phyloP scores from a whole-genome alignment of 164 flowering plant genomes.

The Brasenia schreberi region DNA sequence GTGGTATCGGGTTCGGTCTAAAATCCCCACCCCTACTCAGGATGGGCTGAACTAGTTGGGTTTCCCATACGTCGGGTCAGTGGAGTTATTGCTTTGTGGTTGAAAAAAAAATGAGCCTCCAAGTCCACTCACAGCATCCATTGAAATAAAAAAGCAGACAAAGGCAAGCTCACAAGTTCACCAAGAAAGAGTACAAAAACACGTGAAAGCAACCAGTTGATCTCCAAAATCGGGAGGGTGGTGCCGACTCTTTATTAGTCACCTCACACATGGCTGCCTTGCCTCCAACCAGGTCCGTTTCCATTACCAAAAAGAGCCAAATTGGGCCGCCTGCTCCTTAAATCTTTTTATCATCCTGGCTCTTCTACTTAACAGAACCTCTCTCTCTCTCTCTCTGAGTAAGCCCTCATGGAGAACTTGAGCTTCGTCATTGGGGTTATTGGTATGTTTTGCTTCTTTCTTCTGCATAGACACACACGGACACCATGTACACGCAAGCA shows the following conservation, averaged over 20 bases:
- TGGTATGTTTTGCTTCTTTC: conserved; percentile 19
- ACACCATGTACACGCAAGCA: too few relatives aligned
- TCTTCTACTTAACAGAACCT: not conserved
- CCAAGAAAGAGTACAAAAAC: not conserved
- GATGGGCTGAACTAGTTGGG: too few relatives aligned
- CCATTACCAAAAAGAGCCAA: not conserved
- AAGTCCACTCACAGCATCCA: too few relatives aligned
- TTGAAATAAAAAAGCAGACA: too few relatives aligned
- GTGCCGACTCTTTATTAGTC: not conserved
- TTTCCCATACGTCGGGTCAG: too few relatives aligned
- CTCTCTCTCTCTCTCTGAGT: not conserved
- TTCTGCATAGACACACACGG: not conserved
- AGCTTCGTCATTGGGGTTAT: conserved; percentile 51
- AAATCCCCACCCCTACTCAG: too few relatives aligned
- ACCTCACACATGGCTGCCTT: not conserved
- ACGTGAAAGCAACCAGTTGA: not conserved
- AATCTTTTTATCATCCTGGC: not conserved
- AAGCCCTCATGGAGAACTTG: conserved; percentile 23
- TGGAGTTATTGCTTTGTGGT: too few relatives aligned
- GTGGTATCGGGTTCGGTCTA: too few relatives aligned
- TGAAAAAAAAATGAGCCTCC: too few relatives aligned
- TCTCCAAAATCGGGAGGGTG: not conserved
- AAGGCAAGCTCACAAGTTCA: too few relatives aligned
- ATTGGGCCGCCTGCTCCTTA: not conserved
- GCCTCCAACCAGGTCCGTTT: not conserved